phyloP scores from a whole-genome alignment of 2,329 filamentous ascomycete species.

The Aureobasidium mangrovei region DNA sequence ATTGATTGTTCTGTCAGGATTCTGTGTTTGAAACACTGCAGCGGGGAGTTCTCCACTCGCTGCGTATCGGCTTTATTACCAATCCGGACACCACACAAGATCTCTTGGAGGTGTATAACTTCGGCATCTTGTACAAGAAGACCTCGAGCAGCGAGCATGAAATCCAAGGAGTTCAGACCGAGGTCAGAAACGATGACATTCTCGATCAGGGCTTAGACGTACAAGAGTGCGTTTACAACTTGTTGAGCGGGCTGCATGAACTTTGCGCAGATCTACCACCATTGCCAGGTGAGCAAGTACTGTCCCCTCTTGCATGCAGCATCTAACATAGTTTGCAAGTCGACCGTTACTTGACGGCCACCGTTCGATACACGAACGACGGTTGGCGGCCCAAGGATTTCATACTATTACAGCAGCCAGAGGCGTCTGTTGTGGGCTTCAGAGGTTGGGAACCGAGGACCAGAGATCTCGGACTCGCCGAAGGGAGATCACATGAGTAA shows the following conservation, averaged over 20 bases:
- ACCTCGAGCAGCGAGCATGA: neutral
- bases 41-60: constrained; percentile 29
- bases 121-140: constrained; percentile 31
- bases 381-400: constrained; percentile 1
- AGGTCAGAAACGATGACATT: neutral
- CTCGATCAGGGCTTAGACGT: neutral
- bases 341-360: neutral
- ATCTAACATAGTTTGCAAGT: neutral
- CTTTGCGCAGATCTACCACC: neutral
- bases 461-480: neutral
- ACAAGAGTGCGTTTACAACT: neutral
- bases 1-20: constrained; percentile 26
- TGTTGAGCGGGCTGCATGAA: neutral
- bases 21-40: constrained; percentile 38
- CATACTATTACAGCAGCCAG: neutral
- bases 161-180: neutral
- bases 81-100: constrained; percentile 27
- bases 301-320: neutral
- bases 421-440: neutral
- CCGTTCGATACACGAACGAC: neutral
- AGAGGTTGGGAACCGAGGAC: neutral
- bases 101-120: constrained; percentile 38
- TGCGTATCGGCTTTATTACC: constrained; percentile 33
- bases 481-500: constrained; percentile 4
- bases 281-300: neutral